Percentiles rank a stretch among this genome's conserved stretches.
phyloP scores from a whole-genome alignment of 2,329 filamentous ascomycete genomes.

The Aspergillus intermedius region DNA sequence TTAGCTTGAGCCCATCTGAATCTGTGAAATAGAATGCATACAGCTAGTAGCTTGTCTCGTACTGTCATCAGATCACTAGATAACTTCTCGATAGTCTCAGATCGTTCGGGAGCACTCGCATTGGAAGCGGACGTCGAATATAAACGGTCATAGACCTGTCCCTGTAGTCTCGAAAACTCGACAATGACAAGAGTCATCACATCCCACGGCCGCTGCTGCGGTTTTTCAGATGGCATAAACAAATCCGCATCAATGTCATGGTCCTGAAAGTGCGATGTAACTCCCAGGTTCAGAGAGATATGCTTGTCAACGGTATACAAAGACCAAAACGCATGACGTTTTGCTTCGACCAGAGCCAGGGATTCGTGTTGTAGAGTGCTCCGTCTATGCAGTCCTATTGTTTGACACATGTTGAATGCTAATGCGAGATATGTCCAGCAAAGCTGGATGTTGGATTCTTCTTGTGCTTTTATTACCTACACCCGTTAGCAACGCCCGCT shows the following conservation, averaged over 20 bases:
- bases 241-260: conserved; percentile 20
- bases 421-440: conserved; percentile 20
- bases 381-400: conserved; percentile 14
- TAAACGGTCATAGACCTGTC: conserved; percentile 18
- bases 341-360: conserved; percentile 11
- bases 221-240: conserved; percentile 13
- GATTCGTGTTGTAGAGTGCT: conserved; percentile 12
- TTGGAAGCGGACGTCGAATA: conserved; percentile 16
- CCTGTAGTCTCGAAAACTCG: conserved; percentile 18
- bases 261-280: conserved; percentile 21
- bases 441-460: conserved; percentile 19
- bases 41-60: conserved; percentile 15
- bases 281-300: conserved; percentile 18
- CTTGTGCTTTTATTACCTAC: conserved; percentile 20
- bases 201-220: conserved; percentile 17
- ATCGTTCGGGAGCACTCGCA: conserved; percentile 9
- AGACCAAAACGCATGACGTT: conserved; percentile 20
- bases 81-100: conserved; percentile 12
- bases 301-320: conserved; percentile 23
- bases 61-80: conserved; percentile 18
- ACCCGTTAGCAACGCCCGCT: background rate
- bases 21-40: conserved; percentile 3
- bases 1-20: background rate
- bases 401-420: conserved; percentile 20
- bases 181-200: conserved; percentile 16